phyloP scores from a whole-genome alignment of 345 rosid genomes.

The Eucalyptus rudis region DNA sequence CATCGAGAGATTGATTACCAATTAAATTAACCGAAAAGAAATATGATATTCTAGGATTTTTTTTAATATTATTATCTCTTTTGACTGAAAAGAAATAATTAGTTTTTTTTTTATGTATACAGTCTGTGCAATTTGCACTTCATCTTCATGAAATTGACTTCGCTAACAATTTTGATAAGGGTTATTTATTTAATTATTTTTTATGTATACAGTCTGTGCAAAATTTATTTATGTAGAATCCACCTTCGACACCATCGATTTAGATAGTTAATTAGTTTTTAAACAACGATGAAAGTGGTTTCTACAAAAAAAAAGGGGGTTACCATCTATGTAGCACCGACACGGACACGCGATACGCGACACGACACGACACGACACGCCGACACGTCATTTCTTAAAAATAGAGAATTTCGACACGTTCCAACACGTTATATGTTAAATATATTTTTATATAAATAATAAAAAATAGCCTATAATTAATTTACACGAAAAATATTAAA shows the following conservation, averaged over 20 bases:
- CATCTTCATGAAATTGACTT: not conserved
- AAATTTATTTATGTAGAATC: not conserved
- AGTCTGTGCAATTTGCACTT: too few species aligned
- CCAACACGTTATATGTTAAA: too few species aligned
- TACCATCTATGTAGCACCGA: too few species aligned
- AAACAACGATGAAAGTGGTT: not conserved
- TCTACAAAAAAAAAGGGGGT: not conserved
- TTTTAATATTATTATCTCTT: not conserved
- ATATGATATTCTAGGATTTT: not conserved
- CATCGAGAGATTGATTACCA: not conserved
- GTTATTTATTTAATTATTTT: too few species aligned
- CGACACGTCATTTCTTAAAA: too few species aligned
- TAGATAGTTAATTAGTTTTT: not conserved
- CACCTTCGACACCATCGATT: not conserved
- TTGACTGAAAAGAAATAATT: not conserved
- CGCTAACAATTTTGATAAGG: not conserved
- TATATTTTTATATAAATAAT: too few species aligned
- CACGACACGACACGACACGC: too few species aligned
- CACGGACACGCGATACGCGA: too few species aligned
- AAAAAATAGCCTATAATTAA: too few species aligned
- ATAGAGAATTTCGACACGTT: too few species aligned
- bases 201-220: not conserved
- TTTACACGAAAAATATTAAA: too few species aligned
- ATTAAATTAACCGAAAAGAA: not conserved
- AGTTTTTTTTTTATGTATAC: too few species aligned